Conservation (phyloP, 148 eudicot species). For the Beta vulgaris region DNA sequence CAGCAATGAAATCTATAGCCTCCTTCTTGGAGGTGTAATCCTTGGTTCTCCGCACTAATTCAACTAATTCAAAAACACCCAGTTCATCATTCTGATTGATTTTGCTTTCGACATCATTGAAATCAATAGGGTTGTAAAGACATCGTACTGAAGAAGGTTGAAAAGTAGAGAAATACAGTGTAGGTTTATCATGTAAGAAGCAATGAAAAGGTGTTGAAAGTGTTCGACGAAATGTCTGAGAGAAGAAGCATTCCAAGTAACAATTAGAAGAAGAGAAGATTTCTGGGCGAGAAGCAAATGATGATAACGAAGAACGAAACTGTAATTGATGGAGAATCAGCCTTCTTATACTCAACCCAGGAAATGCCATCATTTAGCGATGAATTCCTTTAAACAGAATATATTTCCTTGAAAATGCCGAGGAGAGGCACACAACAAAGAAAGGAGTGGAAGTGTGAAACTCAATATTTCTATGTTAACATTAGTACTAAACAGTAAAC, state of each 20-base stretch:
- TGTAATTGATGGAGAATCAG: background rate
- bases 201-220: constrained; percentile 14
- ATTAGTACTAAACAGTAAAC: too few relatives aligned
- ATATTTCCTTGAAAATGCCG: too few relatives aligned
- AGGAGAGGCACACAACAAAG: too few relatives aligned
- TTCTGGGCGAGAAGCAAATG: constrained; percentile 6
- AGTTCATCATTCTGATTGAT: constrained; percentile 4
- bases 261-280: background rate
- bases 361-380: background rate
- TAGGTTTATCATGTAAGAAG: background rate
- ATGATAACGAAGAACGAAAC: constrained; percentile 5
- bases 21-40: constrained; percentile 40
- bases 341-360: background rate
- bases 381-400: too few relatives aligned
- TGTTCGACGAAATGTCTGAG: constrained; percentile 70
- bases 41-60: constrained; percentile 35
- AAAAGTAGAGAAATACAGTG: constrained; percentile 19
- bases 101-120: constrained; percentile 19
- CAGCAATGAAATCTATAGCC: constrained; percentile 50
- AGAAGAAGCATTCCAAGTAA: constrained; percentile 20
- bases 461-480: too few relatives aligned
- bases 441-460: too few relatives aligned
- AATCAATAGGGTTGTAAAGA: constrained; percentile 31
- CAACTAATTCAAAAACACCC: constrained; percentile 36
- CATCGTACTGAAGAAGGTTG: constrained; percentile 20